Evolutionary conservation across 306 rosid genomes (phyloP).

Genomic region (Geum urbanum): DNA sequence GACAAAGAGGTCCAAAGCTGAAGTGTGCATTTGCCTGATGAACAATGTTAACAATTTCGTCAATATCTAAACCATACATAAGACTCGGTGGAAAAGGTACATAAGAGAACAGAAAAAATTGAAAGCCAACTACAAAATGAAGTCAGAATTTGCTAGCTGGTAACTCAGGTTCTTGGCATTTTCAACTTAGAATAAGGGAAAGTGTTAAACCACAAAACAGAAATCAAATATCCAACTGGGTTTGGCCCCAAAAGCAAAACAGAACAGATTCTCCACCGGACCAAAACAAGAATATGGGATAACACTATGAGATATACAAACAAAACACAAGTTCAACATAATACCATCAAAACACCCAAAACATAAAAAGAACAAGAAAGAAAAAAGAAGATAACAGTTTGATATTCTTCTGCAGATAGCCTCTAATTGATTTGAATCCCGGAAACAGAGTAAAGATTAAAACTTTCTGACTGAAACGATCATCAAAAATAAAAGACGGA

Average conservation of each 20-base stretch:
- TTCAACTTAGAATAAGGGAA: constrained; percentile 11
- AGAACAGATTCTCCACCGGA: constrained; percentile 3
- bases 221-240: constrained; percentile 12
- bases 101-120: constrained; percentile 9
- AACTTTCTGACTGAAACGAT: background rate
- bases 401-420: background rate
- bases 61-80: constrained; percentile 14
- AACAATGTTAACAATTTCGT: constrained; percentile 13
- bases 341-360: background rate
- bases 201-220: background rate
- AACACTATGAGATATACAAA: background rate
- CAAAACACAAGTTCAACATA: constrained; percentile 1
- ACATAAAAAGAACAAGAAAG: background rate
- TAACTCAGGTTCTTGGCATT: constrained; percentile 14
- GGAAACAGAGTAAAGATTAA: background rate
- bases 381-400: no score
- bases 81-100: background rate
- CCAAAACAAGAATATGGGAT: constrained; percentile 16
- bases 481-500: constrained; percentile 23
- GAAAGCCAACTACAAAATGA: constrained; percentile 8
- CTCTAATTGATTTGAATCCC: background rate
- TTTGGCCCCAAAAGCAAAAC: constrained; percentile 18
- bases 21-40: constrained; percentile 68
- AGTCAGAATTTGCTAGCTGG: background rate
- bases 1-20: constrained; percentile 78